A percentile compares a stretch with the other conserved stretches of the same genome.
Evolutionary conservation across 2,329 filamentous ascomycete species (phyloP).

Genomic region (Magnaporthiopsis incrustans): DNA sequence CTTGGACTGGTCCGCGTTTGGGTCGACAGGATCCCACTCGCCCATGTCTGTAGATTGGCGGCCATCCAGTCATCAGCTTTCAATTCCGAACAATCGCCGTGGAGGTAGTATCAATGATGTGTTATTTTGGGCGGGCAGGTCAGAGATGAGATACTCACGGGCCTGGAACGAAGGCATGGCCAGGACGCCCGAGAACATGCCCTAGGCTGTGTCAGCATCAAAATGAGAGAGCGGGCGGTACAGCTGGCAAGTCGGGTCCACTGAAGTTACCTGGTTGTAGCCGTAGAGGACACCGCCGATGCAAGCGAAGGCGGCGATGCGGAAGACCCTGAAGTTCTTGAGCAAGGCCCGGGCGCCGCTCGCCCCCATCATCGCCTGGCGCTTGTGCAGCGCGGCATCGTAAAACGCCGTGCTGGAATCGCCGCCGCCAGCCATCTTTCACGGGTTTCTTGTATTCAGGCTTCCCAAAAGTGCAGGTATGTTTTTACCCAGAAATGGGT

Average conservation of each 20-base stretch:
- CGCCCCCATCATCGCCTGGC: slow-evolving; percentile 44
- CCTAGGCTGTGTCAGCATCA: slow-evolving; percentile 21
- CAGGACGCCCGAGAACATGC: slow-evolving; percentile 65
- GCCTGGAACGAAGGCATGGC: slow-evolving; percentile 46
- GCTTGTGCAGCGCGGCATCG: slow-evolving; percentile 43
- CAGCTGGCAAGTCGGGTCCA: too few relatives aligned
- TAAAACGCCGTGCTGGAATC: slow-evolving; percentile 28
- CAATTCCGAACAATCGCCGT: neutral
- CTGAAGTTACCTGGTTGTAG: slow-evolving; percentile 61
- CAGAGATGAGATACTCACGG: slow-evolving; percentile 27
- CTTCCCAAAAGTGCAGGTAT: neutral
- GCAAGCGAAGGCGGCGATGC: slow-evolving; percentile 54
- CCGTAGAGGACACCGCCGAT: slow-evolving; percentile 58
- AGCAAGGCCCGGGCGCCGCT: slow-evolving; percentile 44
- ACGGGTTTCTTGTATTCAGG: neutral
- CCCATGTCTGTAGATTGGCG: slow-evolving; percentile 42
- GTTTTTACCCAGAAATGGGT: neutral
- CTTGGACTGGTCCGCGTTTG: slow-evolving; percentile 38
- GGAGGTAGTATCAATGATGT: neutral
- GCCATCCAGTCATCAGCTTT: neutral
- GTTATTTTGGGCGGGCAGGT: too few relatives aligned
- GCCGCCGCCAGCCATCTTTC: slow-evolving; percentile 32
- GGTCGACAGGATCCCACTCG: slow-evolving; percentile 38
- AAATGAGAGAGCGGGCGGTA: too few relatives aligned
- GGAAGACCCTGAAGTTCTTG: slow-evolving; percentile 52